Evolutionary conservation across 352 stramenopile genomes (phyloP), one percentile per base, ranked within the genome.

Genomic region (Pythium guiyangense): DNA sequence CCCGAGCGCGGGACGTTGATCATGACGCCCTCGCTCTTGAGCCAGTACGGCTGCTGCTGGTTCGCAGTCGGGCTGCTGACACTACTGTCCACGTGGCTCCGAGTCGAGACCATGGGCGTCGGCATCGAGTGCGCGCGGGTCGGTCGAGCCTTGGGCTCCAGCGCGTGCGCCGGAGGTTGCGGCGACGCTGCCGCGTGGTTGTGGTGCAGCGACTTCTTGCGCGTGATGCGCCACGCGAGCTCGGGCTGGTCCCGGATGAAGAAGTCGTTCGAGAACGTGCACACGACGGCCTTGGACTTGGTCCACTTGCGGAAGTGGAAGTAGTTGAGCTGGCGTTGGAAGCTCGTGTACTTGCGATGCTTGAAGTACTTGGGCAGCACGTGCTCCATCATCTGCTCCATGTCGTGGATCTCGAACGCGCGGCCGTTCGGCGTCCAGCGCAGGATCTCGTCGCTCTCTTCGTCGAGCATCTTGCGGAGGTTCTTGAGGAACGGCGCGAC

Each of bases 351-450:
- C 63, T 93, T 96, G 67, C 77, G 73, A 68, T 98, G 92, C 61
- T 97, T 97, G 67, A 98, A 98, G 71, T 97, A 98, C 62, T 91
- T 89, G 27, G 92, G 90, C 25, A 98, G 77, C 51, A 97, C 78
- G 46, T 73, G 71, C 29, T 75, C 67, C 79, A 95, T 90, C 60
- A 97, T 86, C 55, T 74, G 64, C 45, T 82, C 66, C 74, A 88
- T 88, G 65, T 92, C 78, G 69, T 83, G 73, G 54, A 91, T 90
- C 56, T 90, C 75, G 46, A 91, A 90, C 29, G 75, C 71, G 40
- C 74, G 57, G 47, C 73, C 75, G 52, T 92, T 72, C 49, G 71
- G 59, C 29, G 74, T 86, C 78, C 78, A 88, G n/a, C 78, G 71
- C 57, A 88, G 57, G 25, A 88, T 63, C 18, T 64, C 54, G 35